Evolutionary conservation across 495 filamentous ascomycete genomes (phyloP), one percentile per base, ranked within the genome.

Genomic region (Aspergillus funiculosus): DNA sequence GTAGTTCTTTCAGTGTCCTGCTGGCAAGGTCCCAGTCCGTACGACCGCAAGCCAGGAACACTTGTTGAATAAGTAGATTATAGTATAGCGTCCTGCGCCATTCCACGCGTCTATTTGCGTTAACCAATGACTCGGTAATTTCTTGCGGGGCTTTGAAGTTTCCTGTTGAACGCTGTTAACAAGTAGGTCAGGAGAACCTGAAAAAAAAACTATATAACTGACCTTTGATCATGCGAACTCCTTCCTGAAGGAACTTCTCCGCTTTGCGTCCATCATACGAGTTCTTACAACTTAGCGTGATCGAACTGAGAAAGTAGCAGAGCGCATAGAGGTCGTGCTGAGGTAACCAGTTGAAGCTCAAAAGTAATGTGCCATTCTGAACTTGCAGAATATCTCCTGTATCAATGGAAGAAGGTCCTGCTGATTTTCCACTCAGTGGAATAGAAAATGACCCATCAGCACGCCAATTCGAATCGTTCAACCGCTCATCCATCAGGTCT

Each of bases 281-380:
- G 46, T 83, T 76, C 46, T 78, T 80, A 50, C 81, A 75, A 22
- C 80, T 68, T 11, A 80, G 67, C 0, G 83, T 80, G 13, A 89
- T 74, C 2, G 86, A 87, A 55, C 85, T 86, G 19, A 94, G 61
- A 43, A 83, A 69, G 53, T 77, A 83, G 39, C 82, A 90, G 41
- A 96, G 74, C 10, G 77, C 78, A 52, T 82, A 81, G 10, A 84
- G 67, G 51, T 87, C 82, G 34, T 78, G 74, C 44, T 75, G 77
- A 4, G 79, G 78, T 47, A 88, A 71, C 73, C 83, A 87, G 27
- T 69, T 72, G 44, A 88, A 78, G 20, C 62, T 69, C 25, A 88
- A 60, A 17, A 66, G 56, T 26, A 74, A 43, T 1, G 63, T 71
- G 10, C 73, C 72, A 29, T 65, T 66, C 8, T 71, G 59, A 15